phyloP scores from a whole-genome alignment of 148 eudicot species.

The Spergularia bocconei region DNA sequence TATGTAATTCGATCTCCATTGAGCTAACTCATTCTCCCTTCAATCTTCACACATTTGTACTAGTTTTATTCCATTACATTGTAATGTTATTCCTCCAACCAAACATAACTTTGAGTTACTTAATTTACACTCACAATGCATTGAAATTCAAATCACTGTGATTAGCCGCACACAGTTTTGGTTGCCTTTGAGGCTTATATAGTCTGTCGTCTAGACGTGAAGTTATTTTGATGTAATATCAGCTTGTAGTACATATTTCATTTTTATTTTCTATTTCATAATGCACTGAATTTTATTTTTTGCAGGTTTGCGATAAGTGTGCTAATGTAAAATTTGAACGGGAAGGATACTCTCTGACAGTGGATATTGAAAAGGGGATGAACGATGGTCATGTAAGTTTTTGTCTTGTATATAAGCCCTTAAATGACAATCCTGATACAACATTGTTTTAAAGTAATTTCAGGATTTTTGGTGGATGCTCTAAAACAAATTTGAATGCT shows the following conservation, averaged over 20 bases:
- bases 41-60: no score
- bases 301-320: constrained; percentile 92
- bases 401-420: constrained; percentile 2
- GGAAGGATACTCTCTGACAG: constrained; percentile 84
- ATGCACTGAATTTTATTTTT: neutral
- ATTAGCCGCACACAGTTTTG: neutral
- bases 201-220: neutral
- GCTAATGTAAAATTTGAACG: constrained; percentile 86
- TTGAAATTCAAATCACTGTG: neutral
- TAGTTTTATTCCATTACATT: no score
- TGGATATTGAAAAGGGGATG: constrained; percentile 99
- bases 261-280: neutral
- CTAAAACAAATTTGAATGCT: neutral
- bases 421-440: no score
- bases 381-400: constrained; percentile 90
- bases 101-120: neutral
- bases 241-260: constrained; percentile 8
- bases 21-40: no score
- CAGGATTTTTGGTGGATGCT: neutral
- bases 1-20: no score
- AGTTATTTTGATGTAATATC: neutral
- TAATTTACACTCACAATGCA: neutral
- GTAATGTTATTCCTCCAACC: no score
- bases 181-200: neutral
- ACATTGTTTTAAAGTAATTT: no score